Conservation (phyloP, 2,329 filamentous ascomycete genomes). For the Colletotrichum tropicale region DNA sequence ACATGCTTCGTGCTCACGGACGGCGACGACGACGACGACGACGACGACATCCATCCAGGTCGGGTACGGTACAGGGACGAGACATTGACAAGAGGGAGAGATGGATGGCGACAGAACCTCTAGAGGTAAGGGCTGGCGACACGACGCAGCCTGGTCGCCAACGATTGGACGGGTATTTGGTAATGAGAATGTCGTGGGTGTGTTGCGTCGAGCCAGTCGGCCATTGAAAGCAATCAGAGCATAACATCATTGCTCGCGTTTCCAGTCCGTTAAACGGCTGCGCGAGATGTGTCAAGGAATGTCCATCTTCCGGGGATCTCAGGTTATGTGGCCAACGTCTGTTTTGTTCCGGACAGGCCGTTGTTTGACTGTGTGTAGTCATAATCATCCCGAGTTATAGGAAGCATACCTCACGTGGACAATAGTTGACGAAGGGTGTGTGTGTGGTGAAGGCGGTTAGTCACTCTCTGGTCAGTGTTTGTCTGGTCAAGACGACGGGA, state of each 20-base stretch:
- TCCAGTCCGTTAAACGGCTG: neutral
- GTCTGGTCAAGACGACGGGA: neutral
- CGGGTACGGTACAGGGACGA: neutral
- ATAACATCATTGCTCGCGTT: conserved; percentile 12
- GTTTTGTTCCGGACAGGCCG: neutral
- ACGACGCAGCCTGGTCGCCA: neutral
- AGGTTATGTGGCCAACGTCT: neutral
- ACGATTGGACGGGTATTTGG: conserved; percentile 39
- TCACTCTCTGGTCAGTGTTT: neutral
- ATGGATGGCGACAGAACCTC: conserved; percentile 6
- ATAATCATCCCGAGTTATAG: neutral
- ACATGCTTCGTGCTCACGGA: conserved; percentile 14
- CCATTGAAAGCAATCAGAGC: neutral
- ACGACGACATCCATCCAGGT: neutral
- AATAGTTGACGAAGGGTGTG: neutral
- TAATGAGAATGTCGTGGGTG: conserved; percentile 39
- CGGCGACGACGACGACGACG: conserved; percentile 1
- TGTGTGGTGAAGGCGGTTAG: neutral
- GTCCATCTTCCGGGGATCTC: neutral
- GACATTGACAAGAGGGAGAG: neutral
- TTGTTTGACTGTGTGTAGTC: neutral
- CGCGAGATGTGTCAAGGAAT: conserved; percentile 15
- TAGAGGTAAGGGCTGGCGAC: conserved; percentile 13
- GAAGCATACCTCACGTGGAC: neutral
- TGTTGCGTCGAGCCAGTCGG: conserved; percentile 1